Percentiles rank a stretch among this genome's conserved stretches.
phyloP scores from a whole-genome alignment of 2,329 filamentous ascomycete species.

The Neospermospora avenae region DNA sequence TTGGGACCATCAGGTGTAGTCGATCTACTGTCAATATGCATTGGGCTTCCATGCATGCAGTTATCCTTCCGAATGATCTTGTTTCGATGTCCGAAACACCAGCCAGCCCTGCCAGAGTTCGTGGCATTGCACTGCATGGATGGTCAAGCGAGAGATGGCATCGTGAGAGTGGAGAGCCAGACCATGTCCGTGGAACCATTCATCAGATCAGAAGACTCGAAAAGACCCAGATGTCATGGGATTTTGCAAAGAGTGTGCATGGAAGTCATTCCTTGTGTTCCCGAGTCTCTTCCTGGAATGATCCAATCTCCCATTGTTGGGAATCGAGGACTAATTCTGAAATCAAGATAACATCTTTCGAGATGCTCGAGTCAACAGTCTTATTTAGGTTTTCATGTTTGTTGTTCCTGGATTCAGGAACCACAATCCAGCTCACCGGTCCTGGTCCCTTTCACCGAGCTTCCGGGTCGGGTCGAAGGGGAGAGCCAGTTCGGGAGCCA shows the following conservation, averaged over 20 bases:
- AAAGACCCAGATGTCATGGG: too few species aligned
- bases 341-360: not conserved
- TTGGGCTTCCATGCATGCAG: not conserved
- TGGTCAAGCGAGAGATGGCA: not conserved
- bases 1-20: not conserved
- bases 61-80: not conserved
- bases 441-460: conserved; percentile 4
- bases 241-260: not conserved
- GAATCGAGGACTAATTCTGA: not conserved
- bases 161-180: not conserved
- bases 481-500: not conserved
- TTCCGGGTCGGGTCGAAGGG: not conserved
- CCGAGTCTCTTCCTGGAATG: too few species aligned
- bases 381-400: not conserved
- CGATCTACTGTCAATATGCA: not conserved
- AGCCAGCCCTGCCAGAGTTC: not conserved
- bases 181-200: not conserved
- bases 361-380: not conserved
- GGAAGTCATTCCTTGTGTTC: not conserved
- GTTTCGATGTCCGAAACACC: not conserved
- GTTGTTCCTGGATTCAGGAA: not conserved
- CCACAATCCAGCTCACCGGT: not conserved
- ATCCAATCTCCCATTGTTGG: too few species aligned
- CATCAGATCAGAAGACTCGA: not conserved
- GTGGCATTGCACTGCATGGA: not conserved